Evolutionary conservation across 495 filamentous ascomycete genomes (phyloP).

Genomic region (Cercophora sp.): DNA sequence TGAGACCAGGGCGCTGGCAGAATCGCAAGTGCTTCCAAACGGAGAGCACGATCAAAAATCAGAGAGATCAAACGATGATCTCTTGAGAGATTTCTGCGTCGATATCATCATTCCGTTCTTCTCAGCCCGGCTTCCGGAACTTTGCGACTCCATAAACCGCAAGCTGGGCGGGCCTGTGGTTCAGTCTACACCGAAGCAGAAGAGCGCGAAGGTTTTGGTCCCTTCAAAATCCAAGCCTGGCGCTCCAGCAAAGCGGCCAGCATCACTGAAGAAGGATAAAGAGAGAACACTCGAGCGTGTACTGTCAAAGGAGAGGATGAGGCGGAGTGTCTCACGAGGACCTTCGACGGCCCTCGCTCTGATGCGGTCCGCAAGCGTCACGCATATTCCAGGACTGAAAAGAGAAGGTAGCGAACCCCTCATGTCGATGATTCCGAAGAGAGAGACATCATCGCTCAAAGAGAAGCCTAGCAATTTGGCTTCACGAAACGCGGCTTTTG

Average conservation of each 20-base stretch:
- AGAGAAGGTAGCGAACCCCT: conserved; percentile 61
- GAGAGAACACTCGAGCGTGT: conserved; percentile 64
- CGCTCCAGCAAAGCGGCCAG: conserved; percentile 50
- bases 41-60: conserved; percentile 29
- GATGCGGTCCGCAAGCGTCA: conserved; percentile 66
- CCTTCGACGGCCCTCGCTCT: conserved; percentile 53
- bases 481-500: conserved; percentile 20
- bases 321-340: conserved; percentile 48
- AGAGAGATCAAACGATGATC: conserved; percentile 33
- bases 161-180: conserved; percentile 78
- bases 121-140: conserved; percentile 72
- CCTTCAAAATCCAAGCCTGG: conserved; percentile 47
- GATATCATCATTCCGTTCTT: conserved; percentile 96
- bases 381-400: conserved; percentile 54
- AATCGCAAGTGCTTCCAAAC: conserved; percentile 34
- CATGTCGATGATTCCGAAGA: conserved; percentile 47
- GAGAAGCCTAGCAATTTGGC: conserved; percentile 29
- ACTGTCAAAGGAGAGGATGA: conserved; percentile 62
- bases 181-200: conserved; percentile 58
- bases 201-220: conserved; percentile 35
- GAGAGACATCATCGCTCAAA: conserved; percentile 34
- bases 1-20: conserved; percentile 48
- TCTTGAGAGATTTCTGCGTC: conserved; percentile 69
- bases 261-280: conserved; percentile 48
- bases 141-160: conserved; percentile 72